These are phyloP conservation scores for Albatrellus sp. DNA, from an alignment of 1,284 basidiomycete species.

Conservation along the genomic window DNA sequence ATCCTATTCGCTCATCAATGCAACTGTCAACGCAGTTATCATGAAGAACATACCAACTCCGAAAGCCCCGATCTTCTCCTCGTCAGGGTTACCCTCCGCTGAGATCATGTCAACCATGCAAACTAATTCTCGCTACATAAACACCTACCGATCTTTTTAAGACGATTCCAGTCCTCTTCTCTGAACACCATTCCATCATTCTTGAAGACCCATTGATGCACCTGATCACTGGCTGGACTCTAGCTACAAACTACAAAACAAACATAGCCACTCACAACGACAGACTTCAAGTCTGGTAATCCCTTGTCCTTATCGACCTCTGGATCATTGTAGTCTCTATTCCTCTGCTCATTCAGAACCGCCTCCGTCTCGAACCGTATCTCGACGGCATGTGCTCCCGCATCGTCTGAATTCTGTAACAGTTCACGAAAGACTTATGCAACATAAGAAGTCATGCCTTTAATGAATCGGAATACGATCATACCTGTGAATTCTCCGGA, in stretches of 20 bases:
- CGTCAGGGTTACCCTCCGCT: constrained; percentile 80
- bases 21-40: neutral
- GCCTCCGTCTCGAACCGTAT: constrained; percentile 69
- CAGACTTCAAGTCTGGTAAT: constrained; percentile 54
- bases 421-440: constrained; percentile 76
- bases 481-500: constrained; percentile 82
- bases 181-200: constrained; percentile 81
- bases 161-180: constrained; percentile 77
- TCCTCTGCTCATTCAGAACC: constrained; percentile 33
- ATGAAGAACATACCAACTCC: constrained; percentile 52
- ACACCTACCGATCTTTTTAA: constrained; percentile 74
- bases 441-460: neutral
- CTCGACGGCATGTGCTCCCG: constrained; percentile 69
- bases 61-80: constrained; percentile 80
- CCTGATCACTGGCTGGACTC: constrained; percentile 21
- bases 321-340: constrained; percentile 3
- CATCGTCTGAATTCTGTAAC: constrained; percentile 92
- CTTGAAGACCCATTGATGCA: constrained; percentile 68
- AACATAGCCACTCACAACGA: constrained; percentile 21
- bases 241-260: neutral
- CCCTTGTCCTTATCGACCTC: neutral
- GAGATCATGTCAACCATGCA: neutral
- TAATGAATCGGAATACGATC: constrained; percentile 6
- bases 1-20: constrained; percentile 30
- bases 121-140: neutral